Percentiles rank a stretch among this genome's conserved stretches.
Evolutionary conservation across 345 rosid species (phyloP).

Genomic region (Gossypioides kirkii): DNA sequence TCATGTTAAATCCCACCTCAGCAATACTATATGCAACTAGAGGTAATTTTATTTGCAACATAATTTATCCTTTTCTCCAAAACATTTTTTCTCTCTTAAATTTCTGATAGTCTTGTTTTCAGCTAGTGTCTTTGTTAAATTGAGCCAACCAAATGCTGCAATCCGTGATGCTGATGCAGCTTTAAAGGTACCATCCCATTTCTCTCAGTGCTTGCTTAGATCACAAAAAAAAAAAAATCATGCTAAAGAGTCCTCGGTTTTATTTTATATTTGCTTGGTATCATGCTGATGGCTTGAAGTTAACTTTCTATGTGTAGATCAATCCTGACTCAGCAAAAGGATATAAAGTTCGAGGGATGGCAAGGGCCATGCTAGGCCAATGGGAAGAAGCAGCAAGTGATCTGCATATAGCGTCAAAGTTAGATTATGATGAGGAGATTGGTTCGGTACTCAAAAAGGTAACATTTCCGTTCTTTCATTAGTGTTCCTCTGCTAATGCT

Average conservation of each 20-base stretch:
- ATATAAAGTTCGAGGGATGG: constrained; percentile 79
- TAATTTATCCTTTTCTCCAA: background rate
- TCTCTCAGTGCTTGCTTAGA: constrained; percentile 1
- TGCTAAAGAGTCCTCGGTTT: background rate
- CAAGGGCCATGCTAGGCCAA: constrained; percentile 64
- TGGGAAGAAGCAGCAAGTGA: constrained; percentile 84
- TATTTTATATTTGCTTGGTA: constrained; percentile 6
- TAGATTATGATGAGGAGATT: constrained; percentile 85
- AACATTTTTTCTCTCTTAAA: constrained; percentile 7
- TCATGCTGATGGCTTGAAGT: background rate
- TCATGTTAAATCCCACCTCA: constrained; percentile 67
- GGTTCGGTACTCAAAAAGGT: constrained; percentile 66
- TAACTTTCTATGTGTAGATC: constrained; percentile 37
- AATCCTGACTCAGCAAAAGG: constrained; percentile 90
- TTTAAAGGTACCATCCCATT: constrained; percentile 42
- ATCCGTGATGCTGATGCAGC: constrained; percentile 72
- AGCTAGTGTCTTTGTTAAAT: constrained; percentile 54
- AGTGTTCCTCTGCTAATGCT: background rate
- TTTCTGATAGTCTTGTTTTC: constrained; percentile 23
- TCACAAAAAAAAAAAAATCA: background rate
- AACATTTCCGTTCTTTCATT: background rate
- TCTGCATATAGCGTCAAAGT: constrained; percentile 69
- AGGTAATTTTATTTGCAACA: constrained; percentile 32
- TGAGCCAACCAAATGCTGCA: constrained; percentile 83
- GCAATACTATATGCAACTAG: constrained; percentile 77